Evolutionary conservation across 441 rosid genomes (phyloP), one percentile per base, ranked within the genome.

Genomic region (Populus hybrid): DNA sequence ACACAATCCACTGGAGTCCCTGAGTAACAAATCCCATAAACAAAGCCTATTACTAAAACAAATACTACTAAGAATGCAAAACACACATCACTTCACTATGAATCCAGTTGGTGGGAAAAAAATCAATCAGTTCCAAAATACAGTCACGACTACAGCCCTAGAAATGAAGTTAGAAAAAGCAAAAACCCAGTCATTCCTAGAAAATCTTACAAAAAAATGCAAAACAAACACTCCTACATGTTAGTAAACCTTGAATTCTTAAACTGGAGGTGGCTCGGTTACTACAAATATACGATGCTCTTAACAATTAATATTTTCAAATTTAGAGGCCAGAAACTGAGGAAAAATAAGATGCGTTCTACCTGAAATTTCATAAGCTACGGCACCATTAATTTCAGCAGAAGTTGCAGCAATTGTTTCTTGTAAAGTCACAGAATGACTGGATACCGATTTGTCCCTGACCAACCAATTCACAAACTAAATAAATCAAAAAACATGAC

Each of bases 1-100:
- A 96, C 97, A 80, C 99, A 96, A 83, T 96, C 99, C 77, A 82
- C 98, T 12, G 99, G 91, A 86, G 99, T 96, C 77, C 99, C 99
- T 96, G 93, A 75, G 84, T 74, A 78, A 79, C 81, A 80, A 83
- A 69, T 71, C 69, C 46, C 79, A 77, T 75, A 20, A 72, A 65
- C 71, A 75, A 84, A 79, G 73, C 75, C 34, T 65, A 71, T 77
- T 50, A 68, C 34, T 28, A 76, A 36, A 67, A 72, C 46, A 79
- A 76, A 16, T 26, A 42, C 20, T 57, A 24, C 72, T 28, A 28
- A 28, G 66, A 69, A 38, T 26, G 12, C 40, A 69, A 69, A 73
- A 69, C 38, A 40, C 75, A 72, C 8, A 53, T 65, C 14, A 50
- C 26, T 8, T 71, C 59, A 14, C 35, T 59, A 57, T 59, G 30